A percentile compares a stretch with the other conserved stretches of the same genome.
Evolutionary conservation across 2,329 filamentous ascomycete genomes (phyloP).

Genomic region (Aspergillus chevalieri): DNA sequence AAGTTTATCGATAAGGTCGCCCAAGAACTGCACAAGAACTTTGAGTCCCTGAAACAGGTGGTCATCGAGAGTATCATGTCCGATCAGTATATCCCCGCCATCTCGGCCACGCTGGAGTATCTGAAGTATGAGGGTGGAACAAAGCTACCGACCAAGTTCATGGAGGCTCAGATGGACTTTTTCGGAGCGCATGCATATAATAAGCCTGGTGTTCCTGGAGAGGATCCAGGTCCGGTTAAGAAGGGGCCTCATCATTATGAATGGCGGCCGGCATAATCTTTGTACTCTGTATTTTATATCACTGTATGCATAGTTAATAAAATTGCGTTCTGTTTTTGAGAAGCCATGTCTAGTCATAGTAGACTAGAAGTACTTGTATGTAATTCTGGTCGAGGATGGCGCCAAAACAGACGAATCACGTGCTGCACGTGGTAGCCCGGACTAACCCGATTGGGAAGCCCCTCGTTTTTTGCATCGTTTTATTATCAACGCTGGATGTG

Average conservation of each 20-base stretch:
- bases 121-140: conserved; percentile 58
- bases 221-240: conserved; percentile 46
- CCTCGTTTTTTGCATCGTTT: not conserved
- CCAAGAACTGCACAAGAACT: conserved; percentile 48
- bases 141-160: conserved; percentile 60
- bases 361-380: too few species aligned
- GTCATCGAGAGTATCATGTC: conserved; percentile 49
- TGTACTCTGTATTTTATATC: not conserved
- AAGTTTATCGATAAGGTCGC: conserved; percentile 44
- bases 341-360: not conserved
- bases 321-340: not conserved
- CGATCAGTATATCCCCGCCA: conserved; percentile 56
- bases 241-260: conserved; percentile 60
- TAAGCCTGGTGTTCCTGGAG: conserved; percentile 42
- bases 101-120: conserved; percentile 61
- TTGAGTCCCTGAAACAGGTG: conserved; percentile 50
- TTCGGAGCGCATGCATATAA: conserved; percentile 65
- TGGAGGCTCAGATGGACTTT: conserved; percentile 65
- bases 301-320: not conserved
- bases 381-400: not conserved
- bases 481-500: not conserved
- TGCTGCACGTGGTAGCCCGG: not conserved
- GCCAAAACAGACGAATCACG: too few species aligned
- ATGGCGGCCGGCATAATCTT: conserved; percentile 45
- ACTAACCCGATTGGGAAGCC: not conserved